Conservation (phyloP, 2,329 filamentous ascomycete species). For the Cladosporium velox region DNA sequence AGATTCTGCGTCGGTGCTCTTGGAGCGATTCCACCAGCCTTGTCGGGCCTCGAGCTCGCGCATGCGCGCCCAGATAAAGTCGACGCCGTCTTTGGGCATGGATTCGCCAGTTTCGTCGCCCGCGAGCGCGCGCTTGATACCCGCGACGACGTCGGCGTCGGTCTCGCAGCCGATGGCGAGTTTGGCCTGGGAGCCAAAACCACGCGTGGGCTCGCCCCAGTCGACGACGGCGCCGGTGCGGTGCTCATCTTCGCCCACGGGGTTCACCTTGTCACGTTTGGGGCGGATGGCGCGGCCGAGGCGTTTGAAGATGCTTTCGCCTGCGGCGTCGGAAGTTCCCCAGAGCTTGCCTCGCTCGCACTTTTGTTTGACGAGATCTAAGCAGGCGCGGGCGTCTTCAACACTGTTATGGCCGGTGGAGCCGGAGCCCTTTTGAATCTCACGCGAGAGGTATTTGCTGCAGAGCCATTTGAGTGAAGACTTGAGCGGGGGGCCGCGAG, state of each 20-base stretch:
- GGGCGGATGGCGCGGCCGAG: constrained; percentile 55
- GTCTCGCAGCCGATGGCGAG: constrained; percentile 58
- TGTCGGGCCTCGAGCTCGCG: constrained; percentile 61
- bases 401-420: constrained; percentile 82
- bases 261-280: constrained; percentile 42
- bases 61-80: constrained; percentile 65
- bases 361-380: constrained; percentile 93
- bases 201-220: constrained; percentile 76
- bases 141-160: constrained; percentile 60
- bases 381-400: constrained; percentile 86
- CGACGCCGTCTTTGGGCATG: constrained; percentile 54
- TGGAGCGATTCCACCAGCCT: constrained; percentile 61
- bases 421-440: constrained; percentile 80
- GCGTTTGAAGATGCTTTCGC: constrained; percentile 87
- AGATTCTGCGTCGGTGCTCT: constrained; percentile 43
- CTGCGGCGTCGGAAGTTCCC: constrained; percentile 76
- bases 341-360: constrained; percentile 88
- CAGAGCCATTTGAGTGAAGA: constrained; percentile 87
- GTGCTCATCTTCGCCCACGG: constrained; percentile 42
- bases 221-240: constrained; percentile 78
- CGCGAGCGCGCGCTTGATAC: constrained; percentile 54
- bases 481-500: constrained; percentile 84
- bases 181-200: constrained; percentile 59
- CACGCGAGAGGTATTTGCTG: constrained; percentile 79
- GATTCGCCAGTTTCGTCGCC: constrained; percentile 47